Evolutionary conservation across 2,329 filamentous ascomycete species (phyloP), one percentile per base, ranked within the genome.

Genomic region (Paracoccidioides brasiliensis): DNA sequence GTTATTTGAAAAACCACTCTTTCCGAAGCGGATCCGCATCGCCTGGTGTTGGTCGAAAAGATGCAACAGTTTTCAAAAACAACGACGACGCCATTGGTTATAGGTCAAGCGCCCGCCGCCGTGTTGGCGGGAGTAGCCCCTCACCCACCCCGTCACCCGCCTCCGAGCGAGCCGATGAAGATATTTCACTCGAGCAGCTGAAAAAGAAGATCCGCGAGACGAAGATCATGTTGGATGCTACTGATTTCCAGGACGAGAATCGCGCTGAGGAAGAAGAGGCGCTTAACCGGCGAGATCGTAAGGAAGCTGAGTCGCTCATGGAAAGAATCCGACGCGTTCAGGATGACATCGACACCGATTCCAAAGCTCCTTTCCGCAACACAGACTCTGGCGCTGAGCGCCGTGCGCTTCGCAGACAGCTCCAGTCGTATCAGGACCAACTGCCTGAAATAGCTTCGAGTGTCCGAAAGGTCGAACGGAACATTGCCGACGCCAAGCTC

Each of bases 51-150:
- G 80, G 80, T 41, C 86, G 90, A 51, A 97, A 97, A 70, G 93
- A 98, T 73, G 93, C 87, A 2, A 98, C 93, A 0, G 86, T 97
- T 3, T 98, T 91, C 73, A 91, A 94, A 67, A 96, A 97, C 67
- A 93, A 97, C 62, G 90, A 95, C 64, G 89, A 95, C 62, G 86
- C 90, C 57, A 81, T 94, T 64, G 90, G 89, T 4, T 98, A 98
- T 67, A 86, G 85, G 63, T 97, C 93, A 10, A 96, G 90, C 69
- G 93, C 93, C 54, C 88, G 93, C 60, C 88, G 90, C 60, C 83
- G 93, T 61, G 74, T 94, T 55, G 88, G 78, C 52, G 84, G 81
- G 58, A 76, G 80, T 44, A 93, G 90, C 7, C 88, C 90, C 50
- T 90, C 90, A 1, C 89, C 91, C 5, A 83, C 85, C 33, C 84